Base-by-base conservation (phyloP, 2,329 filamentous ascomycete species). In the Coniochaeta prunicola region DNA sequence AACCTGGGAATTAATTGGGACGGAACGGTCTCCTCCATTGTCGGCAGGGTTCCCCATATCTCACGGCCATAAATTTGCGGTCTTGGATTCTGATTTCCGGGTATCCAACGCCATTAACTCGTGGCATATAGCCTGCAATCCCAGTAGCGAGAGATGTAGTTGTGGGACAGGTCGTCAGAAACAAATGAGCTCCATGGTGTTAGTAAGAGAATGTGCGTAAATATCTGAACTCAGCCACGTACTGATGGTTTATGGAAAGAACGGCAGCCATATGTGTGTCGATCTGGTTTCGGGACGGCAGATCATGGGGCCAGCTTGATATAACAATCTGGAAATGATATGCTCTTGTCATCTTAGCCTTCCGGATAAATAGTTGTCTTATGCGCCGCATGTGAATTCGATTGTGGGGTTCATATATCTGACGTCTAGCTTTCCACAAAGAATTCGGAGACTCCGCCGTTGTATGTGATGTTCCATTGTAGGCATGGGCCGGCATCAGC, bases 321-420 rank as follows among this genome's bases (percentile, higher is more conserved):
- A 56, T 56, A 45, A 12, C 40, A 45, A 45, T 45, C 40, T 45
- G 19, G 31, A 56, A 26, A n/a, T 56, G 53, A 53, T 53, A 53
- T 31, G n/a, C 48, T 5, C 24, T 19, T 26, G 48, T n/a, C 53
- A 38, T 36, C 53, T 56, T 56, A 56, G 53, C 30, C 53, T n/a
- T 56, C 53, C 53, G 53, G 53, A 56, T 56, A 56, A 56, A 56
- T 31, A n/a, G 31, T 31, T n/a, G 48, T 53, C 48, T 31, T 9
- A 30, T 53, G 26, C 26, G 26, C 6, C 31, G 48, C 8, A 33
- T 53, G 17, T 28, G 26, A 33, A 15, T 31, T 3, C 2, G 48
- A 10, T 53, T 31, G 48, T 53, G 48, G 48, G 48, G 48, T 53
- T 31, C 26, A 53, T 53, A 53, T 53, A 53, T n/a, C 26, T 31